These are phyloP conservation scores for Diutina scorzettiae DNA, from an alignment of 1,139 yeast genomes.

Conservation along the genomic window DNA sequence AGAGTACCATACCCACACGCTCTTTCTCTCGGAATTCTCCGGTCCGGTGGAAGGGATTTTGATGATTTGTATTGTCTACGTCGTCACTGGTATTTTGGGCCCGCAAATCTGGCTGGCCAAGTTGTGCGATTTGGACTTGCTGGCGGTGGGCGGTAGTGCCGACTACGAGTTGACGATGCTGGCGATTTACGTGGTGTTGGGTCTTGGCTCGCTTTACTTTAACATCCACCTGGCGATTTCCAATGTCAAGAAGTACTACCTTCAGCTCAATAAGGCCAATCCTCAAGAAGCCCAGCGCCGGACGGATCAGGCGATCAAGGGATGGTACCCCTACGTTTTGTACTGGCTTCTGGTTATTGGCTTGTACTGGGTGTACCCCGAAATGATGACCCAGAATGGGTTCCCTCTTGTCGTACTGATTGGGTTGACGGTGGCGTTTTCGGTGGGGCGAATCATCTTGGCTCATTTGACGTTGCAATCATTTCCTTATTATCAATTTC, in stretches of 20 bases:
- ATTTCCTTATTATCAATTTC: slow-evolving; percentile 64
- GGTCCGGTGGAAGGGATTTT: slow-evolving; percentile 95
- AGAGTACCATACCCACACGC: slow-evolving; percentile 81
- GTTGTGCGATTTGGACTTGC: slow-evolving; percentile 22
- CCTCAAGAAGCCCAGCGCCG: slow-evolving; percentile 13
- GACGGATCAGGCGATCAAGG: slow-evolving; percentile 39
- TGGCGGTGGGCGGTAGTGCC: slow-evolving; percentile 17
- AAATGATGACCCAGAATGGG: slow-evolving; percentile 34
- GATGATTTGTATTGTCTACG: slow-evolving; percentile 42
- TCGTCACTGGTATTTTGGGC: slow-evolving; percentile 58
- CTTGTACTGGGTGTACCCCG: slow-evolving; percentile 36
- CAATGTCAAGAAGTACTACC: slow-evolving; percentile 50
- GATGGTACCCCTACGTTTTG: slow-evolving; percentile 57
- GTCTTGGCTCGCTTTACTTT: slow-evolving; percentile 48
- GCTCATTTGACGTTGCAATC: slow-evolving; percentile 74
- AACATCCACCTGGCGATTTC: slow-evolving; percentile 62
- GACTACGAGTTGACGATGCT: slow-evolving; percentile 21
- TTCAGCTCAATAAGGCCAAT: slow-evolving; percentile 11
- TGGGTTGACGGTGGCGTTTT: slow-evolving; percentile 70
- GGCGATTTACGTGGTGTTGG: slow-evolving; percentile 35
- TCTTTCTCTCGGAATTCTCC: slow-evolving; percentile 67
- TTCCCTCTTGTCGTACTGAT: slow-evolving; percentile 56
- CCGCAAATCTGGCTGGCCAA: slow-evolving; percentile 51
- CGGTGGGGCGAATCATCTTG: slow-evolving; percentile 81
- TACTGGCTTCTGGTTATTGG: slow-evolving; percentile 47